Conservation (phyloP, 257 asterid species). For the Capsicum chinense region DNA sequence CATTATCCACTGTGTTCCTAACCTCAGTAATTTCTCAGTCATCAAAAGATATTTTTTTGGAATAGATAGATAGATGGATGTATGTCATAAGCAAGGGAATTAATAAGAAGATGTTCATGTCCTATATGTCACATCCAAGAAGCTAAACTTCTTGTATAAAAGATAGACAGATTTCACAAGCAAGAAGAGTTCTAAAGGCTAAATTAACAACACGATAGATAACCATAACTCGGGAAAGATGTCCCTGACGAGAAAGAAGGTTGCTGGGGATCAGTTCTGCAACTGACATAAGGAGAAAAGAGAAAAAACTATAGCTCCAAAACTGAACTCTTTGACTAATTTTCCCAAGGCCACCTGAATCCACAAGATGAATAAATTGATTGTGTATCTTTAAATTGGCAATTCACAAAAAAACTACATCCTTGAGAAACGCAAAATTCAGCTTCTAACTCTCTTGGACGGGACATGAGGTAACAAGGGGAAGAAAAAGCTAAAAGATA, state of each 20-base stretch:
- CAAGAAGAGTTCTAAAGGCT: conserved; percentile 12
- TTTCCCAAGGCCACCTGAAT: neutral
- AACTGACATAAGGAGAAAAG: neutral
- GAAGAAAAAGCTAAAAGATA: neutral
- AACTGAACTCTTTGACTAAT: neutral
- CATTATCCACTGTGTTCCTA: neutral
- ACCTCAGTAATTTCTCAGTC: neutral
- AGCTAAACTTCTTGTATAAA: neutral
- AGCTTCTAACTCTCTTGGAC: neutral
- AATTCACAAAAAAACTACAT: neutral
- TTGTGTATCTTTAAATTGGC: neutral
- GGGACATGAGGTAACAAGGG: neutral
- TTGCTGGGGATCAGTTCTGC: neutral
- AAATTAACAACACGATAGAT: neutral
- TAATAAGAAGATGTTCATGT: neutral
- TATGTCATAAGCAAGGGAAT: neutral
- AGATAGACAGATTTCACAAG: neutral
- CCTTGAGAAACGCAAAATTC: neutral
- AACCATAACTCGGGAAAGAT: neutral
- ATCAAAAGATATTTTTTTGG: neutral
- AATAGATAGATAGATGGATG: neutral
- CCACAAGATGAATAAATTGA: neutral
- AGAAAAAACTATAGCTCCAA: conserved; percentile 1
- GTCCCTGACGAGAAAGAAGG: neutral
- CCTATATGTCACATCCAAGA: conserved; percentile 2